Conservation (phyloP, 352 stramenopile species). For the Globisporangium sylvaticum region DNA sequence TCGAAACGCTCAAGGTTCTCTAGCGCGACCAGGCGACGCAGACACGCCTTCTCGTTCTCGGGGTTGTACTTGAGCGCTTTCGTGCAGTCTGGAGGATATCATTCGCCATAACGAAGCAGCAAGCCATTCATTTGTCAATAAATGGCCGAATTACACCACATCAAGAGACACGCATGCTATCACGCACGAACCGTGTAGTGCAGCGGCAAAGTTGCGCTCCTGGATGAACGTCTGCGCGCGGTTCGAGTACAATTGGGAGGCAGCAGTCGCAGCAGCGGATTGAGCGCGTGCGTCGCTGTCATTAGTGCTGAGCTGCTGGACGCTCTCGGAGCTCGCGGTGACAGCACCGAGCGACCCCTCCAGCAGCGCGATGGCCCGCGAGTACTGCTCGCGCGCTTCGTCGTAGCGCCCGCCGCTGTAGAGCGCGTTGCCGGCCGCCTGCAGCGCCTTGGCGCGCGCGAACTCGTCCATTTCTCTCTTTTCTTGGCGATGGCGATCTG, state of each 20-base stretch:
- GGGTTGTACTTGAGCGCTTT: constrained; percentile 49
- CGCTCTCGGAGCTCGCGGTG: background rate
- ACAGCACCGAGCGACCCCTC: constrained; percentile 2
- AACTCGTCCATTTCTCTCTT: background rate
- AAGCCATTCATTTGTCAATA: too few relatives aligned
- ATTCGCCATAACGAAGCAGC: background rate
- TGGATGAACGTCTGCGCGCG: constrained; percentile 67
- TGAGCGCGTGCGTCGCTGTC: background rate
- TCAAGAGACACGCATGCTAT: too few relatives aligned
- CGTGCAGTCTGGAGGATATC: constrained; percentile 35
- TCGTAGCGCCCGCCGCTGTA: constrained; percentile 58
- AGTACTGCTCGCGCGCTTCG: constrained; percentile 48
- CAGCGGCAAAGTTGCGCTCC: constrained; percentile 63
- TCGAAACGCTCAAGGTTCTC: constrained; percentile 84
- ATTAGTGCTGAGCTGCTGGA: background rate
- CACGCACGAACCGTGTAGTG: constrained; percentile 61
- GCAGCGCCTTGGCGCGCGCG: constrained; percentile 29
- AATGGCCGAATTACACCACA: too few relatives aligned
- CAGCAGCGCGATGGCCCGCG: constrained; percentile 33
- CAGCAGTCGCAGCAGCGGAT: constrained; percentile 8
- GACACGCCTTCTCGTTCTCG: constrained; percentile 59
- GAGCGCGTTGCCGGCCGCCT: constrained; percentile 41
- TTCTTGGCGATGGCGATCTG: background rate
- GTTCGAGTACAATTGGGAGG: constrained; percentile 57
- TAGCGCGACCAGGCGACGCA: constrained; percentile 55